Conservation (phyloP, 2,329 filamentous ascomycete species). For the Neonectria magnoliae region DNA sequence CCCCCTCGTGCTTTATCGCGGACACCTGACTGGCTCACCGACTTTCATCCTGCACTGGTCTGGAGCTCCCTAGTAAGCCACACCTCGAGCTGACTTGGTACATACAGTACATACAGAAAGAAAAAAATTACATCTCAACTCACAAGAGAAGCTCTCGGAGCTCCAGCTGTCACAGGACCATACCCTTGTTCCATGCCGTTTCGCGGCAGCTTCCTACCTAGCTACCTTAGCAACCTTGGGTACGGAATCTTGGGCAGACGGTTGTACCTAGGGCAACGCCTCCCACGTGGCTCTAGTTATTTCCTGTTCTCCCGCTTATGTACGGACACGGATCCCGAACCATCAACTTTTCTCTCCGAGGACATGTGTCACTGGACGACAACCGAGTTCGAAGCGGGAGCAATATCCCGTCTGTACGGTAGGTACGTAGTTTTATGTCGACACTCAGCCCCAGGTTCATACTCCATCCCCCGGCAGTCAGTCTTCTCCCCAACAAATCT, state of each 20-base stretch:
- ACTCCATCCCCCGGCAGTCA: not conserved
- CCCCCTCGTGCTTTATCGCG: constrained; percentile 37
- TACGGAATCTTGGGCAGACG: constrained; percentile 23
- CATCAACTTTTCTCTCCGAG: constrained; percentile 28
- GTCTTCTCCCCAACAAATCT: constrained; percentile 1
- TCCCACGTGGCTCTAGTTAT: constrained; percentile 37
- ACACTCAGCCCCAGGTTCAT: not conserved
- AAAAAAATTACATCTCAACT: constrained; percentile 26
- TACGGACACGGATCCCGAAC: constrained; percentile 30
- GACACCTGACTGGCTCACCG: constrained; percentile 35
- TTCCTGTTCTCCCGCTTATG: constrained; percentile 34
- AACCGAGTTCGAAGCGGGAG: constrained; percentile 9
- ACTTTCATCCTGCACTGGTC: constrained; percentile 15
- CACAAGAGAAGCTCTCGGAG: not conserved
- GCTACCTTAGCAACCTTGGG: not conserved
- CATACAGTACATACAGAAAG: constrained; percentile 14
- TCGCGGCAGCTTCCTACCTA: constrained; percentile 32
- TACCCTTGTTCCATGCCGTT: constrained; percentile 33
- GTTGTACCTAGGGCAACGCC: constrained; percentile 27
- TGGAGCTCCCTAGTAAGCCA: constrained; percentile 5
- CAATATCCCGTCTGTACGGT: not conserved
- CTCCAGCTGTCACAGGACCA: constrained; percentile 8
- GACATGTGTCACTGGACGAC: constrained; percentile 25
- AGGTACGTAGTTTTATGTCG: not conserved
- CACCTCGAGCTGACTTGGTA: constrained; percentile 14